A percentile compares a stretch with the other conserved stretches of the same genome.
Conservation (phyloP, 306 rosid species). For the Clitoria ternatea region DNA sequence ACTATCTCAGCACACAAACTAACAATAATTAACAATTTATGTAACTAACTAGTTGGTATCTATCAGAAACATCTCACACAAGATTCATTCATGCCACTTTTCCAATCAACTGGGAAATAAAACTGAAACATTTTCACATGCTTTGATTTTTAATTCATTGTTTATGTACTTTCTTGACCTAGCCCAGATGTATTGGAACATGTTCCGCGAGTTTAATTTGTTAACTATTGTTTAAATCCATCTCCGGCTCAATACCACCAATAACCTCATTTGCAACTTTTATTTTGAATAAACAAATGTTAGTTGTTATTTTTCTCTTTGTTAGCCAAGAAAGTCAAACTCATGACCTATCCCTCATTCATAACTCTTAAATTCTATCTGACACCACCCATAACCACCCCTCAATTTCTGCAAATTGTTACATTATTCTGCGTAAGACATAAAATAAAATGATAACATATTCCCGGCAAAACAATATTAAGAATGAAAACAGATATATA, state of each 20-base stretch:
- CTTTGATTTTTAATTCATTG: neutral
- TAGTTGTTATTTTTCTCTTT: too few species aligned
- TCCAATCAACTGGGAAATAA: neutral
- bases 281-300: too few species aligned
- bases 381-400: neutral
- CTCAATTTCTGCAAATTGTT: neutral
- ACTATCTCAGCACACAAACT: too few species aligned
- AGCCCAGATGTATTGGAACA: neutral
- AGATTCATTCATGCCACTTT: neutral
- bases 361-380: neutral
- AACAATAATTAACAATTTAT: too few species aligned
- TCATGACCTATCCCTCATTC: too few species aligned
- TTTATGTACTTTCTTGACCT: neutral
- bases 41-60: too few species aligned
- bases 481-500: neutral
- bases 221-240: neutral
- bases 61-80: neutral
- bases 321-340: too few species aligned
- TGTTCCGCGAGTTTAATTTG: neutral
- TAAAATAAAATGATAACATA: neutral
- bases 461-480: neutral
- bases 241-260: neutral
- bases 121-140: neutral
- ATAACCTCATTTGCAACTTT: conserved; percentile 1
- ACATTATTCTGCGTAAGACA: neutral